Conservation (phyloP, 768 basidiomycete genomes). For the Mycena vitilis region DNA sequence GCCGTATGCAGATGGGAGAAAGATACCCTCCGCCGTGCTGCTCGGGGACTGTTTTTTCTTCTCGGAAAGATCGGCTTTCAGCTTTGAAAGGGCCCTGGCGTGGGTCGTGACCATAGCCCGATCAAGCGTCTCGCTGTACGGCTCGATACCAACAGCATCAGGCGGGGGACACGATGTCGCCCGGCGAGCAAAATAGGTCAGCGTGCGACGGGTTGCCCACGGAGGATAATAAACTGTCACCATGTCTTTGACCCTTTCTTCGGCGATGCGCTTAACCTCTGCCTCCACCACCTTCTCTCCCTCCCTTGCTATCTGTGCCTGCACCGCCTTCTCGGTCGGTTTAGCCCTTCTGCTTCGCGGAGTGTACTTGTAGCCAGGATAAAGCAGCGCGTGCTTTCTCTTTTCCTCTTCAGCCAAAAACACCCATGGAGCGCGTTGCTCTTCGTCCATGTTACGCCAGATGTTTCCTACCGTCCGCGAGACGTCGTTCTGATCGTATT, state of each 20-base stretch:
- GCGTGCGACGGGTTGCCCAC: conserved; percentile 32
- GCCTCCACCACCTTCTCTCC: conserved; percentile 21
- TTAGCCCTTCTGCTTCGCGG: conserved; percentile 37
- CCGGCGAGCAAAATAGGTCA: conserved; percentile 30
- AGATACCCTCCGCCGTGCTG: conserved; percentile 7
- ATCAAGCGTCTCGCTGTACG: conserved; percentile 29
- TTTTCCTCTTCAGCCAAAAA: conserved; percentile 63
- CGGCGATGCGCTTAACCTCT: conserved; percentile 14
- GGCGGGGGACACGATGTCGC: conserved; percentile 33
- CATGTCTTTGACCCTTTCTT: conserved; percentile 17
- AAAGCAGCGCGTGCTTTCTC: conserved; percentile 50
- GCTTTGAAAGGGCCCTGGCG: background rate
- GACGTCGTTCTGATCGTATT: conserved; percentile 75
- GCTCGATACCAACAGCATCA: conserved; percentile 22
- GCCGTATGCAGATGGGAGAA: conserved; percentile 13
- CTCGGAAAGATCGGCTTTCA: background rate
- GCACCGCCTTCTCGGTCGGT: conserved; percentile 21
- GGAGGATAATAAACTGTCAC: conserved; percentile 35
- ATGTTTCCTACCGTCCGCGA: conserved; percentile 73
- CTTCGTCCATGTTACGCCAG: conserved; percentile 68
- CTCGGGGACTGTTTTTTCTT: background rate
- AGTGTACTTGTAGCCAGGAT: conserved; percentile 59
- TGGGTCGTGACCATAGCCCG: conserved; percentile 24
- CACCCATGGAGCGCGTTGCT: conserved; percentile 62
- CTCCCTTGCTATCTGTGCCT: conserved; percentile 13